These are phyloP conservation scores for Glaciozyma antarctica DNA, from an alignment of 768 basidiomycete species.

Conservation along the genomic window DNA sequence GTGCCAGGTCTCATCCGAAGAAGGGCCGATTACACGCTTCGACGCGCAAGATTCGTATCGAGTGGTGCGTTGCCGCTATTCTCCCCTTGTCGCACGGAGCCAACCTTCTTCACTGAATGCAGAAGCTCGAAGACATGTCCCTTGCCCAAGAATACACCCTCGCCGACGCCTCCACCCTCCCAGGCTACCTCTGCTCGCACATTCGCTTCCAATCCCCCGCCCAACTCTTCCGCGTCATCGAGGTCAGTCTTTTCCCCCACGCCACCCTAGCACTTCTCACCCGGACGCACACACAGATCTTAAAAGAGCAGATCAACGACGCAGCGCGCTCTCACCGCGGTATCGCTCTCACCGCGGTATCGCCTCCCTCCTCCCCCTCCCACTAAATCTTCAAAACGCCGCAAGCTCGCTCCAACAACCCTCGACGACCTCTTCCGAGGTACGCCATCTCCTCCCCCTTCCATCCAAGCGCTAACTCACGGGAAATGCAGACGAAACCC, in stretches of 20 bases:
- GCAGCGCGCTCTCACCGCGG: background rate
- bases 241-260: background rate
- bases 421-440: background rate
- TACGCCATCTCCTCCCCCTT: background rate
- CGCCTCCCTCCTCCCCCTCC: background rate
- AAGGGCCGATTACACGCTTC: background rate
- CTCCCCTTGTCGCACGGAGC: too few species aligned
- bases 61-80: background rate
- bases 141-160: background rate
- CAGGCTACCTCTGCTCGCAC: conserved; percentile 1
- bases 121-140: background rate
- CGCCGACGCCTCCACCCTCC: background rate
- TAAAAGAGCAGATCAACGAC: conserved; percentile 4
- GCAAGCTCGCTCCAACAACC: background rate
- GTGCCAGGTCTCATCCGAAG: background rate
- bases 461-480: background rate
- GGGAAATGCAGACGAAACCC: background rate
- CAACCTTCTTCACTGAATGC: too few species aligned
- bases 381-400: background rate
- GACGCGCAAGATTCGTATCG: background rate
- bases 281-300: background rate
- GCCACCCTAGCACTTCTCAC: background rate
- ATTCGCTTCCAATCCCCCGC: background rate
- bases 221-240: conserved; percentile 3
- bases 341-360: background rate